phyloP scores from a whole-genome alignment of 2,329 filamentous ascomycete species.

The Calonectria crousiana region DNA sequence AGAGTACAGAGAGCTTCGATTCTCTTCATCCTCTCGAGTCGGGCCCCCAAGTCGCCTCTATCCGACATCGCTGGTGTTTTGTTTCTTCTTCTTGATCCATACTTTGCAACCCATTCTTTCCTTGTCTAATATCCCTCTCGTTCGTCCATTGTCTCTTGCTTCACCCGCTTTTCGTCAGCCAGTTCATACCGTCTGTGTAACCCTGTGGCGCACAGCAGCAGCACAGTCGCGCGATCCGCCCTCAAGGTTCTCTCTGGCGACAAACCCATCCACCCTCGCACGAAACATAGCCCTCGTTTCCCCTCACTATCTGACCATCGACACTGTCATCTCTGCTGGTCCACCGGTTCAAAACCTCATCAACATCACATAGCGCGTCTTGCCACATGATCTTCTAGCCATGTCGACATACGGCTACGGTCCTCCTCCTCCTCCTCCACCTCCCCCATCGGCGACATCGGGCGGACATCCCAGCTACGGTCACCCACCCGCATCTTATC shows the following conservation, averaged over 20 bases:
- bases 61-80: neutral
- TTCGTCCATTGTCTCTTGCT: neutral
- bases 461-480: constrained; percentile 53
- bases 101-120: neutral
- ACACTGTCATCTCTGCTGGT: neutral
- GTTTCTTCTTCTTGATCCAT: constrained; percentile 22
- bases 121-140: neutral
- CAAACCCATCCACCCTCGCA: constrained; percentile 5
- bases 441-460: constrained; percentile 51
- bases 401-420: constrained; percentile 68
- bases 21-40: constrained; percentile 4
- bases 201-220: constrained; percentile 21
- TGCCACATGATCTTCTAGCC: constrained; percentile 1
- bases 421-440: constrained; percentile 62
- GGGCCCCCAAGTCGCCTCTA: neutral
- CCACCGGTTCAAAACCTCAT: neutral
- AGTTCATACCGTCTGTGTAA: constrained; percentile 17
- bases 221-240: constrained; percentile 7
- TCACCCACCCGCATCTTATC: constrained; percentile 53
- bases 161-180: constrained; percentile 8
- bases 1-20: neutral
- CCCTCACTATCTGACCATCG: constrained; percentile 6
- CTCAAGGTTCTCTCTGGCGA: constrained; percentile 22
- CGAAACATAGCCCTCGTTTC: neutral
- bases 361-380: neutral